These are phyloP conservation scores for Penicillium nordicum DNA, from an alignment of 2,329 filamentous ascomycete genomes.

Conservation along the genomic window DNA sequence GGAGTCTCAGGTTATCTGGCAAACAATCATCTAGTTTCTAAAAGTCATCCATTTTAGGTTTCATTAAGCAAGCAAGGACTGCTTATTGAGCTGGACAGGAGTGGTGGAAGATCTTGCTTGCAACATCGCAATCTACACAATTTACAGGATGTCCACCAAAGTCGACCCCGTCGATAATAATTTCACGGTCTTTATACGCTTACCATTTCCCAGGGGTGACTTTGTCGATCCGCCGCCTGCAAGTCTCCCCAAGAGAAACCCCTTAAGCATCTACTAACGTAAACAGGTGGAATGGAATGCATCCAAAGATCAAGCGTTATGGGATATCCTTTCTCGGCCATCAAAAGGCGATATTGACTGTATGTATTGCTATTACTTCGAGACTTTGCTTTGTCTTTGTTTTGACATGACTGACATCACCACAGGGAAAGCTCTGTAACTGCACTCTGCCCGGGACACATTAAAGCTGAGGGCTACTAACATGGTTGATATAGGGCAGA, in stretches of 20 bases:
- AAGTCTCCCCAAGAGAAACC: slow-evolving; percentile 32
- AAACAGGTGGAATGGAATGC: slow-evolving; percentile 80
- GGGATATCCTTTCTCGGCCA: slow-evolving; percentile 81
- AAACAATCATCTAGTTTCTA: neutral
- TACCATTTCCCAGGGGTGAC: slow-evolving; percentile 82
- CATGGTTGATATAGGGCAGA: slow-evolving; percentile 53
- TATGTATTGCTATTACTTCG: slow-evolving; percentile 44
- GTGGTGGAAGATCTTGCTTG: neutral
- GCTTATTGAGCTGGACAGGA: neutral
- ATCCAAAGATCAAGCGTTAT: slow-evolving; percentile 79
- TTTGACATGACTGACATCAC: slow-evolving; percentile 19
- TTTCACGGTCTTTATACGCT: slow-evolving; percentile 74
- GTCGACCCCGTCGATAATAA: slow-evolving; percentile 17
- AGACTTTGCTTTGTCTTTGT: neutral
- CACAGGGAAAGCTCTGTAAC: slow-evolving; percentile 72
- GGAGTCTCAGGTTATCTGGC: neutral
- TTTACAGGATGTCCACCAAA: slow-evolving; percentile 12
- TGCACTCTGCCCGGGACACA: neutral
- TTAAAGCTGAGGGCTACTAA: slow-evolving; percentile 1
- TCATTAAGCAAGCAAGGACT: neutral
- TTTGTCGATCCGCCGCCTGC: slow-evolving; percentile 90
- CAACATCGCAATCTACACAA: slow-evolving; percentile 4
- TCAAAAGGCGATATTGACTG: slow-evolving; percentile 84
- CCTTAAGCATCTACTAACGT: slow-evolving; percentile 16
- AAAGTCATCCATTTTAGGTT: fast-evolving